phyloP scores from a whole-genome alignment of 345 rosid species.

The Odontarrhena argentea region DNA sequence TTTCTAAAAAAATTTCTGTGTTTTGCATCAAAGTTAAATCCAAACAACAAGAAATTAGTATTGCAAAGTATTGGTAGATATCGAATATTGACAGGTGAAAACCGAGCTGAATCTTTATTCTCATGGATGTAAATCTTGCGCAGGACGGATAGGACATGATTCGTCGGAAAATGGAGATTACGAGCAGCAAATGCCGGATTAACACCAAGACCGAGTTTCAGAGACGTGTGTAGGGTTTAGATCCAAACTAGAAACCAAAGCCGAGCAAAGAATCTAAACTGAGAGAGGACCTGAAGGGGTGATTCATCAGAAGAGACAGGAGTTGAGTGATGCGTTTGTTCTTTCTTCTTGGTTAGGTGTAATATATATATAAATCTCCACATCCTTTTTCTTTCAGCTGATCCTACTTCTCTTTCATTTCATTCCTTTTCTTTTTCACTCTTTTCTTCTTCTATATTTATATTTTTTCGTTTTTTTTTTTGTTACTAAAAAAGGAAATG shows the following conservation, averaged over 20 bases:
- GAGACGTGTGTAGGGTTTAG: slow-evolving; percentile 35
- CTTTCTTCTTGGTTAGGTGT: slow-evolving; percentile 37
- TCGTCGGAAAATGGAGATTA: slow-evolving; percentile 70
- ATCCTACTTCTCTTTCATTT: slow-evolving; percentile 31
- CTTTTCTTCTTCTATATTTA: slow-evolving; percentile 10
- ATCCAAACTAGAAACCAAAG: slow-evolving; percentile 34
- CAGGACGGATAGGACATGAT: slow-evolving; percentile 59
- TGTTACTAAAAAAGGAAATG: slow-evolving; percentile 26
- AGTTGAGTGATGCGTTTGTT: slow-evolving; percentile 38
- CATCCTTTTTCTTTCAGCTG: slow-evolving; percentile 26
- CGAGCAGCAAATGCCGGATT: slow-evolving; percentile 49
- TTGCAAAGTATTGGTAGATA: slow-evolving; percentile 1
- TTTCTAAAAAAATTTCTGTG: slow-evolving; percentile 7
- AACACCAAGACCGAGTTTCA: slow-evolving; percentile 27
- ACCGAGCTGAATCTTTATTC: background rate
- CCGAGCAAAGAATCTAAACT: slow-evolving; percentile 33
- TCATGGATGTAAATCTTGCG: slow-evolving; percentile 31
- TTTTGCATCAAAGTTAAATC: slow-evolving; percentile 3
- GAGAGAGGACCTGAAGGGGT: slow-evolving; percentile 16
- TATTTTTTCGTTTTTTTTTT: background rate
- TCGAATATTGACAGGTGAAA: background rate
- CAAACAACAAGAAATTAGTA: background rate
- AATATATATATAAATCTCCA: slow-evolving; percentile 30
- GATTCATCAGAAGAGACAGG: slow-evolving; percentile 18
- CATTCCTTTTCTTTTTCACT: slow-evolving; percentile 20